Evolutionary conservation across 345 rosid species (phyloP).

Genomic region (Gossypium rotundifolium): DNA sequence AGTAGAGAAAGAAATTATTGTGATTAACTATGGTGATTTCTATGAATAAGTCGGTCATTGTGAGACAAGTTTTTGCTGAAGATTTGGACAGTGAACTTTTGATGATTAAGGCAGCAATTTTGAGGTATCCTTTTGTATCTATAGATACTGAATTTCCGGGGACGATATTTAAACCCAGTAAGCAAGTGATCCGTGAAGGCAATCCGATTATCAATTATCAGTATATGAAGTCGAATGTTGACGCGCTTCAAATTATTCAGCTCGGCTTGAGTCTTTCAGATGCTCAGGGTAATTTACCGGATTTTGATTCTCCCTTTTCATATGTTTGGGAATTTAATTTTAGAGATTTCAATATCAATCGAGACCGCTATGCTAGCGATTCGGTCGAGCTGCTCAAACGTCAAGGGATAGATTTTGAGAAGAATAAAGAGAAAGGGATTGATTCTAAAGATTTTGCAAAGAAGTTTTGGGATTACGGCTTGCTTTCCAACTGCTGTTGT

Average conservation of each 20-base stretch:
- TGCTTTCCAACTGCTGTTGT: neutral
- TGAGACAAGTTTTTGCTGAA: neutral
- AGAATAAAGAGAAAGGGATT: neutral
- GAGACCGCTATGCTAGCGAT: neutral
- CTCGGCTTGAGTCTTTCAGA: constrained; percentile 3
- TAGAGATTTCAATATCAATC: neutral
- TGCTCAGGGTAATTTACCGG: neutral
- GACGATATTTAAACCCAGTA: neutral
- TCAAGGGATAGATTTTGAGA: constrained; percentile 6
- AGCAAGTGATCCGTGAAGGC: neutral
- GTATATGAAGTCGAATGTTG: constrained; percentile 1
- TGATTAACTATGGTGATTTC: no score
- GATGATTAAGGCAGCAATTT: neutral
- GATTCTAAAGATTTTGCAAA: neutral
- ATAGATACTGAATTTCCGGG: neutral
- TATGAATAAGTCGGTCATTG: neutral
- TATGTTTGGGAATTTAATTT: constrained; percentile 12
- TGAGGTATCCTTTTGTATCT: neutral
- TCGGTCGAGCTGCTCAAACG: neutral
- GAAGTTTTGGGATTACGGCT: neutral
- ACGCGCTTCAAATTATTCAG: neutral
- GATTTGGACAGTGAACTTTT: neutral
- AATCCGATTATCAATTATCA: neutral
- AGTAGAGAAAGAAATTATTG: no score
- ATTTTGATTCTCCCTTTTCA: neutral